Evolutionary conservation across 495 filamentous ascomycete genomes (phyloP), one percentile per base, ranked within the genome.

Genomic region (Penicillium subrubescens): DNA sequence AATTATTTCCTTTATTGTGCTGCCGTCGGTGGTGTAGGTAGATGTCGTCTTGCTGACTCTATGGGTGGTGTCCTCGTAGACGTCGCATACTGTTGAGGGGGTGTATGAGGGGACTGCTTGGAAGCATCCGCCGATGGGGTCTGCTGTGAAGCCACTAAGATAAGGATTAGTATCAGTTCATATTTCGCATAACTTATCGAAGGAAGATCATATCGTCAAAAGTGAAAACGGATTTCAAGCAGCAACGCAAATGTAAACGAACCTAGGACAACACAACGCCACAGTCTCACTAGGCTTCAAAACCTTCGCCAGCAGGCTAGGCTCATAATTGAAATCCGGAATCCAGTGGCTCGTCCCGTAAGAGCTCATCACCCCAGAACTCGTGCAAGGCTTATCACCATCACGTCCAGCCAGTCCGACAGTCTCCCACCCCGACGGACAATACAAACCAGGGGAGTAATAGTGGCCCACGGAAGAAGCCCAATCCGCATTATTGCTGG

Each of bases 181-280:
- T n/a, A n/a, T n/a, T n/a, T n/a, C n/a, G n/a, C n/a, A n/a, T n/a
- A n/a, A n/a, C n/a, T n/a, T n/a, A n/a, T n/a, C n/a, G n/a, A n/a
- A n/a, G n/a, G n/a, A 15, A 54, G 1, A 12, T 8, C 31, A 12
- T 27, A 27, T 52, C 25, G 7, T 52, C 10, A 31, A 52, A 3
- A 4, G 2, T 11, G 50, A 15, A 5, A 33, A 0, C 31, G 7
- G 5, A 33, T 2, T 8, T 33, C 31, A 12, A 14, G 21, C 14
- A 21, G 2, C 15, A 14, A 12, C 17, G 15, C 15, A 6, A 2
- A 11, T 27, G 21, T 14, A 12, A 27, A 27, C 50, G 23, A n/a
- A 54, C 51, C 51, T 33, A n/a, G 51, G 31, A 54, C 51, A 54
- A 34, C 51, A 54, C 51, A 54, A 33, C 15, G 51, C 51, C 31